Base-by-base conservation (phyloP, 1,139 yeast genomes). In the Suhomyces wounanorum region DNA sequence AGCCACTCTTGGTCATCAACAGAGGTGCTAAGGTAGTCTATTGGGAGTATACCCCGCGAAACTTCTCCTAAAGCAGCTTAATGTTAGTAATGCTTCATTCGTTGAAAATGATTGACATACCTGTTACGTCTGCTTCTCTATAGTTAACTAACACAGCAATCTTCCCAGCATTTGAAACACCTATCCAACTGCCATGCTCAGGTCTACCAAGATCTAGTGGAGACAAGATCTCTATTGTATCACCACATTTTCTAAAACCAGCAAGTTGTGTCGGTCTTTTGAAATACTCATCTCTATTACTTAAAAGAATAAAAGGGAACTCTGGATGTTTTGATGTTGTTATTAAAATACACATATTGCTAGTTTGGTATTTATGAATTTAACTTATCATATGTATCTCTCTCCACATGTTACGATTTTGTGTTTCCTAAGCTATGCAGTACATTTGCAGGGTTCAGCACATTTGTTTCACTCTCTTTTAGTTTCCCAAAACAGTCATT, bases 111-210 rank as follows among this genome's bases (percentile, higher is more conserved):
- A 16, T 17, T 40, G 50, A 67, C 70, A 52, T 61, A 67, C 70
- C 52, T 25, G 51, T 49, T 18, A 56, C 52, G 38, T 64, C 67
- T 3, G 59, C 55, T 62, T 81, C 85, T 62, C 89, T 72, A 61
- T 81, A 85, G 64, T 94, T 94, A 18, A 94, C 84, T 41, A 94
- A 73, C 2, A 87, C 87, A 0, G 96, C 89, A 2, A 92, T 55
- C 52, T 81, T 78, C 0, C 95, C 95, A 3, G 63, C 66, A 31
- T 72, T 72, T 44, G 84, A 79, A 2, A 87, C 79, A 0, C 97
- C 97, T 2, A 90, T 82, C 99, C 99, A 94, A 0, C 97, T 89
- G 0, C 99, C 98, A 59, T 83, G 90, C 55, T 84, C 92, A 0
- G 74, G 69, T 47, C 94, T 71, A 1, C 86, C 91, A 58, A 87